Conservation (phyloP, 495 filamentous ascomycete species). For the Aspergillus cristatus region DNA sequence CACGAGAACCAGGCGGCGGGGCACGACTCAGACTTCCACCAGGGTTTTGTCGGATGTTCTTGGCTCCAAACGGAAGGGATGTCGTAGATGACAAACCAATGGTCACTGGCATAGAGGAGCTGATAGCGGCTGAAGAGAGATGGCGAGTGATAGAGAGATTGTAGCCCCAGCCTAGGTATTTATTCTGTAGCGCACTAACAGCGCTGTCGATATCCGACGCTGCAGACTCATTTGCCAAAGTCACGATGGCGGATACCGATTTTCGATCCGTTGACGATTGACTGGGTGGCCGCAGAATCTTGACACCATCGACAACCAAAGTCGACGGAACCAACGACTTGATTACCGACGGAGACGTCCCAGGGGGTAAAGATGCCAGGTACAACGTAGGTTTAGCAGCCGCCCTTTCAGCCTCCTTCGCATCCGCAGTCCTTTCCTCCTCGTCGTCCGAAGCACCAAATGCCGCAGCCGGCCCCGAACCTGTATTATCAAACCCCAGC, state of each 20-base stretch:
- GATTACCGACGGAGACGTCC: conserved; percentile 62
- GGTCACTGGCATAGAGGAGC: conserved; percentile 41
- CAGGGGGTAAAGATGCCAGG: conserved; percentile 51
- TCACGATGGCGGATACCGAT: conserved; percentile 75
- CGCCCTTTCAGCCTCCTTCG: conserved; percentile 57
- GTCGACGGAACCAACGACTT: conserved; percentile 61
- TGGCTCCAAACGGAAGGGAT: conserved; percentile 79
- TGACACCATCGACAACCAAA: conserved; percentile 67
- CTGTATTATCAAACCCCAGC: conserved; percentile 49
- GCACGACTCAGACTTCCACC: conserved; percentile 41
- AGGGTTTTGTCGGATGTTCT: conserved; percentile 43
- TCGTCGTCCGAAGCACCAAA: conserved; percentile 45
- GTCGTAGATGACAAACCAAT: conserved; percentile 41
- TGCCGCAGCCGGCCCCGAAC: conserved; percentile 30
- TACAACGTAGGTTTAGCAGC: conserved; percentile 83
- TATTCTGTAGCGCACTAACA: conserved; percentile 70
- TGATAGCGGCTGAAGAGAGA: conserved; percentile 72
- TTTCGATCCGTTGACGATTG: conserved; percentile 58
- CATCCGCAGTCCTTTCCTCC: conserved; percentile 35
- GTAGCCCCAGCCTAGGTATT: conserved; percentile 80
- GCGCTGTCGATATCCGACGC: conserved; percentile 76
- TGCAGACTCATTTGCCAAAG: conserved; percentile 73
- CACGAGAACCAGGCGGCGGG: conserved; percentile 50
- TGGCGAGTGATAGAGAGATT: conserved; percentile 73
- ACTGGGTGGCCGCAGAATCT: conserved; percentile 55